Percentiles rank a stretch among this genome's conserved stretches.
These are phyloP conservation scores for Xylaria scruposa DNA, from an alignment of 495 filamentous ascomycete species.

Conservation along the genomic window DNA sequence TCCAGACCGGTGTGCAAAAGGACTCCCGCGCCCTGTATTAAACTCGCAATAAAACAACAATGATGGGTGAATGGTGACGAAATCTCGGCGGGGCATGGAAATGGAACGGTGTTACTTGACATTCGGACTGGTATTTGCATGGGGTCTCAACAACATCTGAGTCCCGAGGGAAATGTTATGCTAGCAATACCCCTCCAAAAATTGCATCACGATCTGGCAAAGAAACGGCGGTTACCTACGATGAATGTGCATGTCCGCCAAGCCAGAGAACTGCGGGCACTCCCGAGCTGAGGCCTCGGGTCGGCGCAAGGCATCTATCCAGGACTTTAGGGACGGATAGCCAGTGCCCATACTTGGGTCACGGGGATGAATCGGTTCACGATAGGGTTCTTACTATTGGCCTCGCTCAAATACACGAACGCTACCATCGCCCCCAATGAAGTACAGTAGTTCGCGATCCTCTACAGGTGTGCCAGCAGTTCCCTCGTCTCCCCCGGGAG, in stretches of 20 bases:
- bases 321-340: background rate
- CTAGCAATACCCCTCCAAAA: slow-evolving; percentile 40
- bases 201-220: slow-evolving; percentile 44
- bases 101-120: slow-evolving; percentile 45
- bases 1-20: slow-evolving; percentile 89
- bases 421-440: slow-evolving; percentile 76
- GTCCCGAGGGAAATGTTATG: slow-evolving; percentile 37
- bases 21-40: slow-evolving; percentile 70
- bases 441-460: slow-evolving; percentile 81
- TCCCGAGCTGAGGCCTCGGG: background rate
- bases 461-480: slow-evolving; percentile 43
- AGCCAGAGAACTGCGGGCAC: background rate
- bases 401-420: slow-evolving; percentile 83
- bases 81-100: slow-evolving; percentile 37
- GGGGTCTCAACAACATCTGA: slow-evolving; percentile 32
- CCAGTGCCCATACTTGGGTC: slow-evolving; percentile 14
- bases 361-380: background rate
- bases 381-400: slow-evolving; percentile 35
- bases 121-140: slow-evolving; percentile 44
- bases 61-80: slow-evolving; percentile 37
- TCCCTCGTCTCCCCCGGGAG: slow-evolving; percentile 52
- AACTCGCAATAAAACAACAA: slow-evolving; percentile 32
- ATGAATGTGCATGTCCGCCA: slow-evolving; percentile 26
- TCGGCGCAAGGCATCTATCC: slow-evolving; percentile 11
- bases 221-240: slow-evolving; percentile 23